phyloP scores from a whole-genome alignment of 176 grass and related monocot species.

The Cenchrus purpureus region DNA sequence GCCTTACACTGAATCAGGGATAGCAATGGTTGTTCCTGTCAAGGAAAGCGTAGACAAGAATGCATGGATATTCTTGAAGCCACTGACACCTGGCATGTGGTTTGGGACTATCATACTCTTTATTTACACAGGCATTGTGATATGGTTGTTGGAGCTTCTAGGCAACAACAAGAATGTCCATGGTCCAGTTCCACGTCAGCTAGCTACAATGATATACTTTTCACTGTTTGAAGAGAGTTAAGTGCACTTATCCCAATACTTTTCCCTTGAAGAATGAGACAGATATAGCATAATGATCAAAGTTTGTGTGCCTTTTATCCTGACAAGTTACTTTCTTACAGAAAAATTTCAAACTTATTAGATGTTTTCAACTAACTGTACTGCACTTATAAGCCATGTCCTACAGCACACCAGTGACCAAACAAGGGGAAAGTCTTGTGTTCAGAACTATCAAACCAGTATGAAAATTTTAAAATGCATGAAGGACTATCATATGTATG shows the following conservation, averaged over 20 bases:
- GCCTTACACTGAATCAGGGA: constrained; percentile 53
- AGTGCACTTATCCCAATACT: constrained; percentile 24
- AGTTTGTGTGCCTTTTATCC: background rate
- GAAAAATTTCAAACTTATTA: background rate
- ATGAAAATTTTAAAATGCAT: background rate
- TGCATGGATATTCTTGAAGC: constrained; percentile 61
- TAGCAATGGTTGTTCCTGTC: constrained; percentile 60
- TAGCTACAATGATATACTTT: constrained; percentile 45
- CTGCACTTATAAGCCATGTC: background rate
- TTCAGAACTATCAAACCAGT: background rate
- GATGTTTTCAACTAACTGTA: background rate
- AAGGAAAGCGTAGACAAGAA: constrained; percentile 29
- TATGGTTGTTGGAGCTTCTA: constrained; percentile 59
- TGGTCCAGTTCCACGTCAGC: background rate
- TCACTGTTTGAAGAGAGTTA: constrained; percentile 52
- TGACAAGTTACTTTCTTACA: background rate
- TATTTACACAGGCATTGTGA: constrained; percentile 52
- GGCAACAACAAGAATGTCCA: constrained; percentile 17
- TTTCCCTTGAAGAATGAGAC: background rate
- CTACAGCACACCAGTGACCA: constrained; percentile 1
- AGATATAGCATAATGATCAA: background rate
- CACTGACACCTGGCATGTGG: constrained; percentile 54
- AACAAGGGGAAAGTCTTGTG: background rate
- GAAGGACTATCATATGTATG: background rate
- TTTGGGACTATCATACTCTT: constrained; percentile 49